These are phyloP conservation scores for Musa troglodytarum DNA, from an alignment of 176 grass and related monocot genomes.

Conservation along the genomic window DNA sequence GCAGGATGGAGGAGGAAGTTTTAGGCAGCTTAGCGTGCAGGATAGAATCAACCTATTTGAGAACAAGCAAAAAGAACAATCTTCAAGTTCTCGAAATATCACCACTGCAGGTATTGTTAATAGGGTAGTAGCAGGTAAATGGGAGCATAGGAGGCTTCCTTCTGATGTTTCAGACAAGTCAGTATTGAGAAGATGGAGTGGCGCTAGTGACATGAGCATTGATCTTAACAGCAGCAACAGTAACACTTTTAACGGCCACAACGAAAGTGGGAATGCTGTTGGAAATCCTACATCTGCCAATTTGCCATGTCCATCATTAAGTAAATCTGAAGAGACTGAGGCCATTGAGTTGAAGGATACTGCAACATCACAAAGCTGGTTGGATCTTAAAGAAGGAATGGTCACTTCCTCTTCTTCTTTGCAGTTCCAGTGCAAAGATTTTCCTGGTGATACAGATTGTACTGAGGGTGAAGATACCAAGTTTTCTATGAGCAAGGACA, in stretches of 20 bases:
- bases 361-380: constrained; percentile 27
- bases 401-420: constrained; percentile 13
- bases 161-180: constrained; percentile 79
- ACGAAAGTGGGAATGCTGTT: constrained; percentile 43
- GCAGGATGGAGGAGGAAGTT: constrained; percentile 22
- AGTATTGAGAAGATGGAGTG: constrained; percentile 76
- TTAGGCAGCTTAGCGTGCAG: constrained; percentile 75
- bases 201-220: constrained; percentile 96
- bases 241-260: constrained; percentile 39
- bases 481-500: constrained; percentile 29
- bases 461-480: constrained; percentile 31
- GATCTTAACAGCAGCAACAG: constrained; percentile 59
- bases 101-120: constrained; percentile 30
- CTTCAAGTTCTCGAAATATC: constrained; percentile 51
- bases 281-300: constrained; percentile 51
- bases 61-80: constrained; percentile 66
- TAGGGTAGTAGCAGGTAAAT: constrained; percentile 49
- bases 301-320: constrained; percentile 30
- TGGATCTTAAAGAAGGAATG: constrained; percentile 33
- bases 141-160: constrained; percentile 71
- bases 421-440: constrained; percentile 12
- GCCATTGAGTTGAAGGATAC: constrained; percentile 33
- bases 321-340: constrained; percentile 31
- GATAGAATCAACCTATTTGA: constrained; percentile 96
- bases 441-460: constrained; percentile 19